Base-by-base conservation (phyloP, 2,329 filamentous ascomycete genomes). In the Helminthosporium solani region DNA sequence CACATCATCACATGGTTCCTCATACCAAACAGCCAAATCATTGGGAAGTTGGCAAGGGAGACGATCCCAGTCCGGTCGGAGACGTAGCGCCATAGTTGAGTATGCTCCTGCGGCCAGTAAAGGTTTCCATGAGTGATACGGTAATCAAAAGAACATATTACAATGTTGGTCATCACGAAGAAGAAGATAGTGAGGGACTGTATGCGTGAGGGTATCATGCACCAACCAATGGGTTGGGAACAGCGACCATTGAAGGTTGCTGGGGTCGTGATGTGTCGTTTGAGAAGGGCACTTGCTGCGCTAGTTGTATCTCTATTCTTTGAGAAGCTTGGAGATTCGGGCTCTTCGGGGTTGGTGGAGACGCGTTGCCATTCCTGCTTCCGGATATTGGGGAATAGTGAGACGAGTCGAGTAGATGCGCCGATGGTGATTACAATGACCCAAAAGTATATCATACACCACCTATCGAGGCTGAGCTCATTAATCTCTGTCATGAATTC, bases 1-100 rank as follows among this genome's bases (percentile, higher is more conserved):
- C 81, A 85, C 44, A 86, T 71, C 14, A 87, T 74, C 0, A 83
- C 58, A 41, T 88, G 86, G 50, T 88, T 88, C 8, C 85, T 74
- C 60, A 81, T 80, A 0, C 79, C 81, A 53, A 88, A 87, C 0
- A 87, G 64, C 83, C 83, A 87, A 0, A 87, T 69, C 2, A 85
- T 57, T 0, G 83, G 81, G 6, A 87, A 75, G 51, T 85, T 85
- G 3, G 79, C 80, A 53, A 84, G 80, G 0, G 82, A 79, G 19
- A 88, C 74, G 25, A 84, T 78, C 0, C 84, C 84, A 0, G 83
- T 84, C 8, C 85, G 77, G 49, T 86, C 83, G 0, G 81, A 79
- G 0, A 82, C 72, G 44, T 83, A 85, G 1, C 83, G 79, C 49
- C 73, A 63, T 3, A 75, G 44, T 52, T 81, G 77, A 3, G 51